Evolutionary conservation across 768 basidiomycete genomes (phyloP).

Genomic region (Naganishia friedmannii): DNA sequence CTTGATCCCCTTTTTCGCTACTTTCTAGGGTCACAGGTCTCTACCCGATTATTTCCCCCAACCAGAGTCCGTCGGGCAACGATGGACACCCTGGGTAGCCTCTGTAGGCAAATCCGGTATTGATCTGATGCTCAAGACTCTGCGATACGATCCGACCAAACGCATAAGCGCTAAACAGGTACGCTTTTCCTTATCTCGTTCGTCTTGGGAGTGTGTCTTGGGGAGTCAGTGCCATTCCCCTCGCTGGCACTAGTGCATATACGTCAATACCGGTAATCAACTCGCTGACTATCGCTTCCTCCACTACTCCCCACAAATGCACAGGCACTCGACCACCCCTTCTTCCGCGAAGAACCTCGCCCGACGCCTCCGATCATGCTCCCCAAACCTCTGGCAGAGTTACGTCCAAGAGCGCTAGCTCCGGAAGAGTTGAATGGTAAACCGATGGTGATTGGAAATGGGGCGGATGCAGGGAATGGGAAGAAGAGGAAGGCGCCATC

Average conservation of each 20-base stretch:
- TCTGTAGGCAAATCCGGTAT: slow-evolving; percentile 82
- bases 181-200: slow-evolving; percentile 39
- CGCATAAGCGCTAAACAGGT: slow-evolving; percentile 79
- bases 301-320: not conserved
- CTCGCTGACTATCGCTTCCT: not conserved
- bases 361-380: slow-evolving; percentile 85
- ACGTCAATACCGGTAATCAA: not conserved
- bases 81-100: slow-evolving; percentile 70
- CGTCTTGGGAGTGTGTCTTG: not conserved
- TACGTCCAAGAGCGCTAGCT: slow-evolving; percentile 58
- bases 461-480: slow-evolving; percentile 22
- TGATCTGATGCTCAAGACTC: slow-evolving; percentile 72
- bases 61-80: slow-evolving; percentile 71
- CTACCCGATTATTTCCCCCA: slow-evolving; percentile 81
- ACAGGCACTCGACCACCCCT: slow-evolving; percentile 80
- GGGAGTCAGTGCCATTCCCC: not conserved
- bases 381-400: slow-evolving; percentile 62
- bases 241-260: not conserved
- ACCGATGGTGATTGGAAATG: slow-evolving; percentile 32
- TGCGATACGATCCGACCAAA: slow-evolving; percentile 79
- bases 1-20: not conserved
- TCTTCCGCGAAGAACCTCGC: slow-evolving; percentile 79
- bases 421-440: slow-evolving; percentile 51
- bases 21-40: slow-evolving; percentile 74
- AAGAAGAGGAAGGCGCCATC: slow-evolving; percentile 44